Conservation (phyloP, 495 filamentous ascomycete species). For the Bacidia rubella region DNA sequence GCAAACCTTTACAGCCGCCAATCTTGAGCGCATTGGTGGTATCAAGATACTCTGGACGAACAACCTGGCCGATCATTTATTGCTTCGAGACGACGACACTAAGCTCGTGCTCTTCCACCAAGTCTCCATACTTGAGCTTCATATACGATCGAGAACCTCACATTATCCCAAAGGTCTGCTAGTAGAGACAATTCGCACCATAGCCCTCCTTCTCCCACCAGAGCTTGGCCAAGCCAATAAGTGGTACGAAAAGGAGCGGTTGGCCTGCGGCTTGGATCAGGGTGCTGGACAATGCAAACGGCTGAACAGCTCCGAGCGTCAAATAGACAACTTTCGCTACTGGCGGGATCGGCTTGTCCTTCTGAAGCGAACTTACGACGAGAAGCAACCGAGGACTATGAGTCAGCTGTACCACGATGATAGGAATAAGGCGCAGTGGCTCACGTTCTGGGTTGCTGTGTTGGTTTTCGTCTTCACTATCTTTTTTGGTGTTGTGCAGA, state of each 20-base stretch:
- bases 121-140: conserved; percentile 15
- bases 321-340: conserved; percentile 32
- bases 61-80: conserved; percentile 35
- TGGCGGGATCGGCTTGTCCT: conserved; percentile 40
- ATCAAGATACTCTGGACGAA: conserved; percentile 30
- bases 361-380: conserved; percentile 39
- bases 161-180: conserved; percentile 23
- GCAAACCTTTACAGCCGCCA: conserved; percentile 9
- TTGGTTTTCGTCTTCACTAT: conserved; percentile 32
- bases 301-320: conserved; percentile 23
- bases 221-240: conserved; percentile 15
- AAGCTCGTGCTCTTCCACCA: conserved; percentile 33
- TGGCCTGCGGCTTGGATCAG: conserved; percentile 13
- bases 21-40: conserved; percentile 24
- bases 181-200: conserved; percentile 32
- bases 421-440: conserved; percentile 38
- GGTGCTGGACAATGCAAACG: conserved; percentile 14
- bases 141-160: neutral
- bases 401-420: conserved; percentile 39
- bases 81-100: conserved; percentile 27
- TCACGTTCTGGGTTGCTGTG: conserved; percentile 41
- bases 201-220: conserved; percentile 34
- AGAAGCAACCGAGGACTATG: conserved; percentile 31
- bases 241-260: conserved; percentile 22
- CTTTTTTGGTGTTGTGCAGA: conserved; percentile 39